Base-by-base conservation (phyloP, 2,329 filamentous ascomycete genomes). In the Malbranchea cinnamomea region DNA sequence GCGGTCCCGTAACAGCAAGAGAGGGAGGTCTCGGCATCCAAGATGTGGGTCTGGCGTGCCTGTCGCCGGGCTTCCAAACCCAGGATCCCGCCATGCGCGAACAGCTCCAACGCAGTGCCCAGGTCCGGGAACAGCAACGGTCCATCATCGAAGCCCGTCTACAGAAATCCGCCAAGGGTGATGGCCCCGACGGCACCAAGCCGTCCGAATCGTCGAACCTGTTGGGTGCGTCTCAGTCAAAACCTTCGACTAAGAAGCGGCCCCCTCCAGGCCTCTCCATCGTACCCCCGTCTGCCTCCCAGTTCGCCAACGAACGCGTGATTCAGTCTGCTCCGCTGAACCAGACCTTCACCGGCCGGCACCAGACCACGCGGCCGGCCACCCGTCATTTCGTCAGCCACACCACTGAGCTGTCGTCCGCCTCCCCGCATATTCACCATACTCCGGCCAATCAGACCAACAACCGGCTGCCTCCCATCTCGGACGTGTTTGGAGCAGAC, bases 51-150 rank as follows among this genome's bases (percentile, higher is more conserved):
- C 67, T 95, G 33, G 87, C 87, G 23, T 98, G 89, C 48, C 65
- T 98, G 32, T 95, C 89, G 2, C 89, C 89, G 0, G 89, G 89
- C 31, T 95, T 98, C 48, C 76, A 91, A 41, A 95, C 89, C 10
- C 81, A 95, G 45, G 84, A 98, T 54, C 87, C 89, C n/a, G 71
- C 79, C 12, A 91, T 94, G 83, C 78, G 89, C 49, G 83, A 93
- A 56, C 85, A 95, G 55, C 63, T 98, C 31, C 84, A 95, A 57
- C 74, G 87, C 43, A 95, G 89, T 56, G 73, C 94, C 56, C 84
- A 80, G 26, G 85, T 98, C 17, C 70, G 85, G 39, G 87, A 98
- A 43, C 83, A 93, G 52, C 89, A 98, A 56, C 71, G 87, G 42
- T 80, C 83, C 41, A 87, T 98, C 42, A 98, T 98, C 44, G 89